A percentile compares a stretch with the other conserved stretches of the same genome.
Conservation (phyloP, 192 early-diverging fungal species). For the Gamsiella multidivaricata region DNA sequence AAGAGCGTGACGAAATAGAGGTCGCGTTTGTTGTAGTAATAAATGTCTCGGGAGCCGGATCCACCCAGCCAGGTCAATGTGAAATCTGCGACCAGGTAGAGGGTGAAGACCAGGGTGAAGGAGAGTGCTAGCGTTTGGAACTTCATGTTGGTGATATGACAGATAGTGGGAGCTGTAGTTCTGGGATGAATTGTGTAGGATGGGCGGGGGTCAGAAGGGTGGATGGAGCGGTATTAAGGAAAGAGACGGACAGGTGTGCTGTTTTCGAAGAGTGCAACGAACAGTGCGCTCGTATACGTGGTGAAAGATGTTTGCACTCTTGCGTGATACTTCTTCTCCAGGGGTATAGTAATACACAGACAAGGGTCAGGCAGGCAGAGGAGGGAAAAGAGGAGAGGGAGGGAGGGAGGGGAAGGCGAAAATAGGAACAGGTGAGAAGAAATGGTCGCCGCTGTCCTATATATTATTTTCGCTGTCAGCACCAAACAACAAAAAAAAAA, state of each 20-base stretch:
- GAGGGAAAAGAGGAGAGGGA: neutral
- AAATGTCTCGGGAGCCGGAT: constrained; percentile 4
- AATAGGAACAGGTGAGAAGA: neutral
- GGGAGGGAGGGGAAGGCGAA: neutral
- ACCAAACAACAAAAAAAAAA: neutral
- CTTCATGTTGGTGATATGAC: neutral
- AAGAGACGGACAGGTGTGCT: no score
- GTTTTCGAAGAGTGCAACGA: no score
- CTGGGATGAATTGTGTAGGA: neutral
- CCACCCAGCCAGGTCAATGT: constrained; percentile 7
- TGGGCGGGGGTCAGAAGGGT: neutral
- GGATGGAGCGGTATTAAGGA: no score
- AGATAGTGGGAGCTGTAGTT: neutral
- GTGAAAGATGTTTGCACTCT: no score
- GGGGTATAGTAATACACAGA: neutral
- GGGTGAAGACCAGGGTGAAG: neutral
- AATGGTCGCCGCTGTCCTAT: no score
- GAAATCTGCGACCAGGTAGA: constrained; percentile 22
- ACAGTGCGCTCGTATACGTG: no score
- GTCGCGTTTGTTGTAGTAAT: constrained; percentile 34
- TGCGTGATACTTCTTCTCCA: neutral
- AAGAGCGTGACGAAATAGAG: constrained; percentile 17
- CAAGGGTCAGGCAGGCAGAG: neutral
- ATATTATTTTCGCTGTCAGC: no score
- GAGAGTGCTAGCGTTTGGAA: constrained; percentile 1